Conservation (phyloP, 2,329 filamentous ascomycete species). For the Colletotrichum coccodes region DNA sequence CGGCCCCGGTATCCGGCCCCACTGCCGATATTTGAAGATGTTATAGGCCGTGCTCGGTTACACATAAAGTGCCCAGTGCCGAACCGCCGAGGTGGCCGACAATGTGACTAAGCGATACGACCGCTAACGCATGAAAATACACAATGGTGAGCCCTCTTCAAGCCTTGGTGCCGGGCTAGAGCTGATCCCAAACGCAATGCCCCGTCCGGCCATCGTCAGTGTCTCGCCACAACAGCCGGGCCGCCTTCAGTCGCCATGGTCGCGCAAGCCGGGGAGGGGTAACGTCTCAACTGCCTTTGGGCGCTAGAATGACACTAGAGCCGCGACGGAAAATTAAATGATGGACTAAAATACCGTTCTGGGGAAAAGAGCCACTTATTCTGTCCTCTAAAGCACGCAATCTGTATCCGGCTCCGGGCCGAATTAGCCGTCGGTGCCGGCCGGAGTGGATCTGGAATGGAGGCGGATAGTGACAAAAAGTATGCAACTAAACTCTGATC, state of each 20-base stretch:
- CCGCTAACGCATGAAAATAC: conserved; percentile 5
- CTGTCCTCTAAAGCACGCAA: conserved; percentile 1
- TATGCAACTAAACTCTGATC: background rate
- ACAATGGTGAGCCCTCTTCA: conserved; percentile 1
- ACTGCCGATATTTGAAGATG: background rate
- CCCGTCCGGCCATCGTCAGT: background rate
- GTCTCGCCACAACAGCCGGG: background rate
- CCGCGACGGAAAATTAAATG: background rate
- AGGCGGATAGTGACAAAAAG: background rate
- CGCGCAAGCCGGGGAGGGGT: background rate
- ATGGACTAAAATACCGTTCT: background rate
- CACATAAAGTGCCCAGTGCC: conserved; percentile 26
- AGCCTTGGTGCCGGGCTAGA: background rate
- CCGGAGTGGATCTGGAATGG: conserved; percentile 1
- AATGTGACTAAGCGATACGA: background rate
- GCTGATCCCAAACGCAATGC: background rate
- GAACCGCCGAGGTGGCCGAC: background rate
- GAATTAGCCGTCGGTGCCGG: conserved; percentile 14
- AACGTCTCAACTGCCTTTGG: background rate
- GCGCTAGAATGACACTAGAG: too few species aligned
- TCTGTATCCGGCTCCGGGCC: conserved; percentile 9
- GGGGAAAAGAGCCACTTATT: conserved; percentile 1
- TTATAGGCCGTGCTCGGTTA: conserved; percentile 25
- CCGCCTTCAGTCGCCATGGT: background rate
- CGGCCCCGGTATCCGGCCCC: background rate